Evolutionary conservation across 106 monocot species (phyloP), one percentile per base, ranked within the genome.

Genomic region (Allium cepa): DNA sequence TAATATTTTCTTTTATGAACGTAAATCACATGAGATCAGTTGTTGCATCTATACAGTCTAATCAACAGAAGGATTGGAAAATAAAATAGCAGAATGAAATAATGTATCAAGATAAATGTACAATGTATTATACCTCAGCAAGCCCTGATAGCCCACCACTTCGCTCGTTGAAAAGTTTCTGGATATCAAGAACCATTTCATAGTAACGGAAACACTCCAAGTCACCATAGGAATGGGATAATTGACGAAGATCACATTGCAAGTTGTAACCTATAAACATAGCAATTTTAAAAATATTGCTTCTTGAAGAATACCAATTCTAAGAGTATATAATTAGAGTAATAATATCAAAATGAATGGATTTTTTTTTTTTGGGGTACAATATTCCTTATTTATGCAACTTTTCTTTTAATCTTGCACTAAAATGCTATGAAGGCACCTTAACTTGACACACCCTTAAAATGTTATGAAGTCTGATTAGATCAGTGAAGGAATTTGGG

Each of bases 151-250:
- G 74, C 63, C 97, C 97, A 66, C 92, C 97, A 66, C 26, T 80
- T 52, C 57, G 59, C 57, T 87, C 85, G 57, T 87, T 99, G 78
- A 92, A 99, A 53, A 99, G 66, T 62, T 92, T 99, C 57, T 92
- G 85, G 80, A 99, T 75, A 53, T 92, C 97, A 75, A 99, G 92
- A 18, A 99, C 72, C 97, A 87, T 99, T 68, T 92, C 84, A 59
- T 84, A 99, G 57, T 84, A 80, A 48, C 72, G 77, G 65, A 99
- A 99, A 72, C 97, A 92, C 78, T 90, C 87, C 28, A 99, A 67
- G 22, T 90, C 84, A 59, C 85, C 92, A 73, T 99, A 99, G 51
- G 97, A 99, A 61, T 79, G 78, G 50, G 89, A 90, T 27, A 99
- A 62, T 65, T 92, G 88, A 68, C 74, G 81, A 26, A 99, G 81